phyloP scores from a whole-genome alignment of 164 flowering plant genomes.

The Kalanchoe fedtschenkoi region DNA sequence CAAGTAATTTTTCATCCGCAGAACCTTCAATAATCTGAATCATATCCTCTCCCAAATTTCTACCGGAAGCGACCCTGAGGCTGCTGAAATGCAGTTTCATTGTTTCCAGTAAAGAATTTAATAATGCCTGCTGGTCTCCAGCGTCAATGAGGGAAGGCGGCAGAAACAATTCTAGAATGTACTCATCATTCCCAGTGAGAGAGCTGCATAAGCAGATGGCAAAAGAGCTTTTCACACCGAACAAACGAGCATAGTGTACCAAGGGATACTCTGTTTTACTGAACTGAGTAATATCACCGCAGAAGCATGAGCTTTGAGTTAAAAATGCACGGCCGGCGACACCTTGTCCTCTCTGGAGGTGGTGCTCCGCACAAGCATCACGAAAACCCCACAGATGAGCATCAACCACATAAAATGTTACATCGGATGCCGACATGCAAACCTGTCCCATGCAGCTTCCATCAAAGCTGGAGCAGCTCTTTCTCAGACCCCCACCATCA shows the following conservation, averaged over 20 bases:
- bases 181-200: slow-evolving; percentile 77
- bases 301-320: slow-evolving; percentile 53
- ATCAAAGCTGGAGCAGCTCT: slow-evolving; percentile 85
- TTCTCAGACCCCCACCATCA: slow-evolving; percentile 70
- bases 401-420: slow-evolving; percentile 79
- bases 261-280: slow-evolving; percentile 83
- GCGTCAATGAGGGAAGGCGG: slow-evolving; percentile 43
- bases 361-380: slow-evolving; percentile 95
- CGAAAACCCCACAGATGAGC: slow-evolving; percentile 92
- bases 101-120: slow-evolving; percentile 50
- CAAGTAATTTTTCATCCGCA: slow-evolving; percentile 20
- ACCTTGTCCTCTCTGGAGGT: slow-evolving; percentile 85
- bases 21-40: slow-evolving; percentile 47
- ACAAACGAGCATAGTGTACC: slow-evolving; percentile 93
- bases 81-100: slow-evolving; percentile 64
- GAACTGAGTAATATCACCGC: slow-evolving; percentile 60
- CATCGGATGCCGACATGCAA: slow-evolving; percentile 93
- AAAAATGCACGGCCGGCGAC: slow-evolving; percentile 82
- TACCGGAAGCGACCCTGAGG: slow-evolving; percentile 54
- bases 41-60: slow-evolving; percentile 34
- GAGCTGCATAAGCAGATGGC: slow-evolving; percentile 71
- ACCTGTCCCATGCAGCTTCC: slow-evolving; percentile 90
- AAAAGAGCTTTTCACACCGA: slow-evolving; percentile 59
- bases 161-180: slow-evolving; percentile 80
- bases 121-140: slow-evolving; percentile 40